Evolutionary conservation across 164 flowering plant species (phyloP).

Genomic region (Liquidambar formosana): DNA sequence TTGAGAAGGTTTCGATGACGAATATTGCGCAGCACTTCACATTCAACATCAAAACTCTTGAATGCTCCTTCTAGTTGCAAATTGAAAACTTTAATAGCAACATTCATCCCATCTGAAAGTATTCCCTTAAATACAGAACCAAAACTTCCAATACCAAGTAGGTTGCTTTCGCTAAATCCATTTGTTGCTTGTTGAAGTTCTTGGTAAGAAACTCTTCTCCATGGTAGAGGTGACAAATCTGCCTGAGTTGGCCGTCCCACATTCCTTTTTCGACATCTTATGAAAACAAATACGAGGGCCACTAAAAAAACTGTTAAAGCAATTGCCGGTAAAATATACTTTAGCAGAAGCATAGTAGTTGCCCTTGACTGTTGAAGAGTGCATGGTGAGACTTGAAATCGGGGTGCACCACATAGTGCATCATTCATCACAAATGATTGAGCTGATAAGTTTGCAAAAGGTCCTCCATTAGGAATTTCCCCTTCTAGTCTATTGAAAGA

Average conservation of each 20-base stretch:
- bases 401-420: conserved; percentile 26
- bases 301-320: background rate
- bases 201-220: background rate
- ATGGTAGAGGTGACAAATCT: background rate
- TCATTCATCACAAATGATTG: conserved; percentile 30
- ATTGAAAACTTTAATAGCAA: conserved; percentile 33
- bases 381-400: conserved; percentile 21
- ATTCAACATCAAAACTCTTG: conserved; percentile 5
- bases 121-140: conserved; percentile 32
- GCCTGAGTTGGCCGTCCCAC: background rate
- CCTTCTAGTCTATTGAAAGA: conserved; percentile 37
- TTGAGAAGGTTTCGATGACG: background rate
- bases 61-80: conserved; percentile 1
- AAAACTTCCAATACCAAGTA: conserved; percentile 27
- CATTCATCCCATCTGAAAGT: background rate
- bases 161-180: background rate
- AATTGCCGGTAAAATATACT: background rate
- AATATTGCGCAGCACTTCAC: background rate
- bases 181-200: background rate
- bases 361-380: background rate
- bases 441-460: conserved; percentile 28
- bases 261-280: background rate
- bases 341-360: background rate
- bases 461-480: conserved; percentile 36
- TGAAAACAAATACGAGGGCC: background rate